Evolutionary conservation across 129 eudicot genomes (phyloP).

Genomic region (Silybum marianum): DNA sequence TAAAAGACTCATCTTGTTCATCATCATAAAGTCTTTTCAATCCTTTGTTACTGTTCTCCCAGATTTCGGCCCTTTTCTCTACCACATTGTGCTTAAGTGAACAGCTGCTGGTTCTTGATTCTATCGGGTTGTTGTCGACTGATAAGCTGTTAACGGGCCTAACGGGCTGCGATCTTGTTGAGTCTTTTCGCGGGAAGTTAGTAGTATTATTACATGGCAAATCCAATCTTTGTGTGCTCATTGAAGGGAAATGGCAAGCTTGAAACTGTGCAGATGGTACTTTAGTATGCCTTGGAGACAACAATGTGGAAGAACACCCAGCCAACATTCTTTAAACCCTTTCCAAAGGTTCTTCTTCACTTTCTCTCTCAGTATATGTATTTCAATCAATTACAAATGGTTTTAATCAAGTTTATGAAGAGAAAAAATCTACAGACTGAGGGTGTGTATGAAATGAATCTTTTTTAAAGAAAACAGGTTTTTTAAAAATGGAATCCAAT

Average conservation of each 20-base stretch:
- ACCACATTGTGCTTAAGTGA: conserved; percentile 67
- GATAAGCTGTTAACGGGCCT: conserved; percentile 54
- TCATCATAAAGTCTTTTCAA: conserved; percentile 65
- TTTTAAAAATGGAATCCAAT: conserved; percentile 68
- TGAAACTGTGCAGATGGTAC: conserved; percentile 61
- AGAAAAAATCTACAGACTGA: conserved; percentile 30
- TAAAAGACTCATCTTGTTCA: conserved; percentile 56
- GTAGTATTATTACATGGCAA: conserved; percentile 52
- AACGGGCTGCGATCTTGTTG: conserved; percentile 50
- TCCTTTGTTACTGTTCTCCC: conserved; percentile 47
- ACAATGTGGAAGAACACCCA: conserved; percentile 84
- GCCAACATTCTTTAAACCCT: conserved; percentile 85
- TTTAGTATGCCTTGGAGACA: conserved; percentile 80
- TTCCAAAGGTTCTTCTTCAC: conserved; percentile 36
- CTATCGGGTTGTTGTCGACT: conserved; percentile 61
- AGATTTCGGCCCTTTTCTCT: conserved; percentile 52
- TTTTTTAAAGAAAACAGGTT: conserved; percentile 17
- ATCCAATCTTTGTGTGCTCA: conserved; percentile 97
- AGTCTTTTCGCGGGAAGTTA: conserved; percentile 60
- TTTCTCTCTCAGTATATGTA: conserved; percentile 25
- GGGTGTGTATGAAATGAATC: conserved; percentile 53
- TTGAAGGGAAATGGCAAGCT: conserved; percentile 85
- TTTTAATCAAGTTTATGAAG: conserved; percentile 21
- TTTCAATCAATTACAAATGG: conserved; percentile 26
- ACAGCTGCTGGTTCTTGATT: conserved; percentile 49